phyloP scores from a whole-genome alignment of 352 stramenopile species.

The Elongisporangium anandrum region DNA sequence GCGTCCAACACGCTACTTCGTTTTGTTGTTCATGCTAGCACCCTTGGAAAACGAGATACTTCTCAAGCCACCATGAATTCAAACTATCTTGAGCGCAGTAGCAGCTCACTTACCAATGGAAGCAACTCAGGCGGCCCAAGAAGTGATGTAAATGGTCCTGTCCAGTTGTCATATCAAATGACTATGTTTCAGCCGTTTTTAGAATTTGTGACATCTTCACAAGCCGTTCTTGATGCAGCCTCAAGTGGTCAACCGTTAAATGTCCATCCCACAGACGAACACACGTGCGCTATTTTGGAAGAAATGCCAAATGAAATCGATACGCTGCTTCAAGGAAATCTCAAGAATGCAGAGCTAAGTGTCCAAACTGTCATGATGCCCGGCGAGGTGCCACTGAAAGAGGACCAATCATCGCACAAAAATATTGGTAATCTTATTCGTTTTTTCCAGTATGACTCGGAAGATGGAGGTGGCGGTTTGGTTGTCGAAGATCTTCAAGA shows the following conservation, averaged over 20 bases:
- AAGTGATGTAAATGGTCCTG: background rate
- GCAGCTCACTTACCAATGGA: constrained; percentile 11
- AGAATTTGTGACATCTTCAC: constrained; percentile 84
- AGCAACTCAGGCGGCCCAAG: constrained; percentile 24
- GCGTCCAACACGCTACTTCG: constrained; percentile 82
- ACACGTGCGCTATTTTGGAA: constrained; percentile 71
- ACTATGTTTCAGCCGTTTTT: constrained; percentile 83
- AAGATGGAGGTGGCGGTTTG: constrained; percentile 70
- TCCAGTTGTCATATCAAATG: constrained; percentile 75
- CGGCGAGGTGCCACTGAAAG: constrained; percentile 60
- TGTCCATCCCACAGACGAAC: constrained; percentile 71
- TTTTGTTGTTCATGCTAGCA: constrained; percentile 82
- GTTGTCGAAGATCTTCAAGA: constrained; percentile 85
- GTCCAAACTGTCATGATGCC: constrained; percentile 88
- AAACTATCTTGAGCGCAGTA: constrained; percentile 27
- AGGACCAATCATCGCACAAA: constrained; percentile 74
- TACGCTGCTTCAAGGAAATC: constrained; percentile 58
- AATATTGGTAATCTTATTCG: constrained; percentile 88
- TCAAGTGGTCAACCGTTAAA: constrained; percentile 75
- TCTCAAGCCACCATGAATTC: constrained; percentile 18
- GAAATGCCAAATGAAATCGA: constrained; percentile 71
- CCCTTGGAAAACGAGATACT: constrained; percentile 62
- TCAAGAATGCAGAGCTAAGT: constrained; percentile 77
- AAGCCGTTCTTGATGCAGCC: constrained; percentile 78
- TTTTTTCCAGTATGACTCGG: constrained; percentile 87